Evolutionary conservation across 495 filamentous ascomycete genomes (phyloP), one percentile per base, ranked within the genome.

Genomic region (Aspergillus nidulans): DNA sequence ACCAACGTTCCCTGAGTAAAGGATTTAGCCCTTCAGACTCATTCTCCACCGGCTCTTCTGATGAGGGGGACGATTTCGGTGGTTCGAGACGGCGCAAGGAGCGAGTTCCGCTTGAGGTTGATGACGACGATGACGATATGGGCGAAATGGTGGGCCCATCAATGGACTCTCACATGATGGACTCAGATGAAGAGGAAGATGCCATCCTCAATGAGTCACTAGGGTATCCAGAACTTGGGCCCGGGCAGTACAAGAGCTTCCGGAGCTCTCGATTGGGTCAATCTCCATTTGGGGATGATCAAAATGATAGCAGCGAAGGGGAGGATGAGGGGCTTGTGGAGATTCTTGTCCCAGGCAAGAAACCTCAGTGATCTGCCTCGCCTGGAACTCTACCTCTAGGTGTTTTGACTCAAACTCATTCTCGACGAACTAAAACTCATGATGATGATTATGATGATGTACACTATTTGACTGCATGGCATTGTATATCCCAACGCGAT

Each of bases 321-420:
- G 74, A 77, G 43, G 73, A 76, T 53, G 75, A 78, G 18, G 75
- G 75, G 19, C 63, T 78, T 10, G 75, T 78, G n/a, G 75, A 78
- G 53, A 78, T 77, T 12, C 53, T 73, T 20, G 73, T 76, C 15
- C 74, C 74, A 24, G 69, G 70, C 26, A 66, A 69, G 43, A 77
- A 71, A 56, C 66, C 74, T 67, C 40, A 65, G 63, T 47, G 32
- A 50, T 48, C 7, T 42, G 18, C 28, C 24, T 39, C 49, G 48
- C 19, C 30, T 21, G 28, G 34, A 45, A 48, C 19, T n/a, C n/a
- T 19, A 23, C 30, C 30, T 34, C 30, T 13, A 34, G 26, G n/a
- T 18, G 8, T 53, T 38, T 53, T 53, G 42, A 47, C 52, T 47
- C 25, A 20, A n/a, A 18, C n/a, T 39, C 36, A 18, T 39, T 39